These are phyloP conservation scores for Silene uniflora DNA, from an alignment of 148 eudicot species.

Conservation along the genomic window DNA sequence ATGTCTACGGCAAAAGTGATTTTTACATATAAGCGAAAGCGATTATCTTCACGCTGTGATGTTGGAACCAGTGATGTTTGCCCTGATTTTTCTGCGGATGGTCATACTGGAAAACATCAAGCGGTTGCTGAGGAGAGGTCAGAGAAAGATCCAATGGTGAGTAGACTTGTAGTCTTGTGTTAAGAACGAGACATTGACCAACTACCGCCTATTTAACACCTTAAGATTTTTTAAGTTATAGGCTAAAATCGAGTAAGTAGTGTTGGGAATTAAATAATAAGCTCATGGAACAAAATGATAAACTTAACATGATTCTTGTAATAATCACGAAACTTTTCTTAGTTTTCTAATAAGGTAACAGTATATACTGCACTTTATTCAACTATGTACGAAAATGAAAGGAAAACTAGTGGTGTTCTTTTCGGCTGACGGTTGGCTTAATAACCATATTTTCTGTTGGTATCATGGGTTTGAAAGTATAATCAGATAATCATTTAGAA, in stretches of 20 bases:
- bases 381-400: not conserved
- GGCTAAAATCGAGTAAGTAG: not conserved
- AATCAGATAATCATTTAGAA: not conserved
- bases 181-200: not conserved
- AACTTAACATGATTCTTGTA: not conserved
- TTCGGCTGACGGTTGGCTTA: not conserved
- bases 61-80: slow-evolving; percentile 26
- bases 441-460: not conserved
- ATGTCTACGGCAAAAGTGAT: slow-evolving; percentile 46
- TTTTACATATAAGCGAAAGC: slow-evolving; percentile 61
- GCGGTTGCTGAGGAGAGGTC: slow-evolving; percentile 18
- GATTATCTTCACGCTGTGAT: slow-evolving; percentile 39
- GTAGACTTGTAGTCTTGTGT: slow-evolving; percentile 19
- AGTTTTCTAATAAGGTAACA: not conserved
- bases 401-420: too few species aligned
- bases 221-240: not conserved
- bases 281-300: not conserved
- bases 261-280: slow-evolving; percentile 2
- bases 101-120: slow-evolving; percentile 25
- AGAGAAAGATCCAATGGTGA: slow-evolving; percentile 37
- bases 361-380: not conserved
- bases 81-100: slow-evolving; percentile 27
- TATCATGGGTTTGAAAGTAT: not conserved
- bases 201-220: not conserved
- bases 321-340: not conserved